Conservation (phyloP, 805 yeast genomes). For the Candida ipomoeae region DNA sequence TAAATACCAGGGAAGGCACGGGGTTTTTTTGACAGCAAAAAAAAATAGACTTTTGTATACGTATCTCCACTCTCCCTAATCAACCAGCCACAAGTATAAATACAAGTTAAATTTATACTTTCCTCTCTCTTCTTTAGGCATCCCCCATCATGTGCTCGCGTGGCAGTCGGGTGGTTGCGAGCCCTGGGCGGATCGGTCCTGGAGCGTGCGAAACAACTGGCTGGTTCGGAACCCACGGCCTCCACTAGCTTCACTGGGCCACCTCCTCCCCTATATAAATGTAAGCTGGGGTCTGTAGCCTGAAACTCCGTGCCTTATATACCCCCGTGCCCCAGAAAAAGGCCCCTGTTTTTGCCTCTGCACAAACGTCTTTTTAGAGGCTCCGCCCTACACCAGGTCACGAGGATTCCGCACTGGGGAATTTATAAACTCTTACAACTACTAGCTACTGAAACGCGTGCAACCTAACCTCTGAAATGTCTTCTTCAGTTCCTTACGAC, state of each 20-base stretch:
- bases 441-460: not conserved
- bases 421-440: conserved; percentile 3
- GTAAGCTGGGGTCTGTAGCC: not conserved
- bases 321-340: not conserved
- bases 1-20: too few relatives aligned
- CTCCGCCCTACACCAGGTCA: conserved; percentile 7
- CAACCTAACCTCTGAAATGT: conserved; percentile 40
- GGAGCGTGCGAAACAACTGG: conserved; percentile 1
- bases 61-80: too few relatives aligned
- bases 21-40: too few relatives aligned
- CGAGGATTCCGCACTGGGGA: conserved; percentile 7
- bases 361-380: not conserved
- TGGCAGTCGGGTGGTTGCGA: not conserved
- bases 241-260: not conserved
- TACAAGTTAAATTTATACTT: too few relatives aligned
- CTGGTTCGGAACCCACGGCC: not conserved
- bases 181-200: not conserved
- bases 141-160: not conserved
- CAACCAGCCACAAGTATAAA: too few relatives aligned
- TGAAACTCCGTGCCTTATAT: not conserved
- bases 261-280: not conserved
- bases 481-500: conserved; percentile 79
- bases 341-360: not conserved
- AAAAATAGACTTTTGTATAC: too few relatives aligned
- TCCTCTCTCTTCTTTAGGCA: not conserved